A percentile compares a stretch with the other conserved stretches of the same genome.
Conservation (phyloP, 164 flowering plant genomes). For the Liquidambar formosana region DNA sequence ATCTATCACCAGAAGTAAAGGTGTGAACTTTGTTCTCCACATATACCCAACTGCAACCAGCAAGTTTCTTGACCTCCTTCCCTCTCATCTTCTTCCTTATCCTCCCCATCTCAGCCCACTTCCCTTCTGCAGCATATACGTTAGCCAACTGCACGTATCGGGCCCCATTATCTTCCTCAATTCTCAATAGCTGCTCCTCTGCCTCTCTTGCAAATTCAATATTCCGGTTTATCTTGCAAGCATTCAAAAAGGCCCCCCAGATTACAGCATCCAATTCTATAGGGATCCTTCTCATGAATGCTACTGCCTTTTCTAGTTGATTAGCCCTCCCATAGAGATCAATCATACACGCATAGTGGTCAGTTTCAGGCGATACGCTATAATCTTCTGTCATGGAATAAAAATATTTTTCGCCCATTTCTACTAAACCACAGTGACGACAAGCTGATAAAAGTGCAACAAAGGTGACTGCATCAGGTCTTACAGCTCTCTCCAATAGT, state of each 20-base stretch:
- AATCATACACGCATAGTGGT: slow-evolving; percentile 86
- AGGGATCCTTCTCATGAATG: slow-evolving; percentile 53
- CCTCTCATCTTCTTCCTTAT: slow-evolving; percentile 78
- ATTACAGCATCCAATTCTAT: slow-evolving; percentile 51
- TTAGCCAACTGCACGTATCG: slow-evolving; percentile 87
- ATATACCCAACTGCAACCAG: slow-evolving; percentile 87
- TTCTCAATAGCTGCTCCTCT: slow-evolving; percentile 50
- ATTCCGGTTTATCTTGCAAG: slow-evolving; percentile 56
- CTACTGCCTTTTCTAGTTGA: slow-evolving; percentile 51
- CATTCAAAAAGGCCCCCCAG: slow-evolving; percentile 64
- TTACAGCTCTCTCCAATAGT: slow-evolving; percentile 43
- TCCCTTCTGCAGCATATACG: slow-evolving; percentile 71
- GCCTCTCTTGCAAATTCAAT: slow-evolving; percentile 44
- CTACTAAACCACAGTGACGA: slow-evolving; percentile 67
- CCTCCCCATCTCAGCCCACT: slow-evolving; percentile 76
- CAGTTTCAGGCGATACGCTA: slow-evolving; percentile 55
- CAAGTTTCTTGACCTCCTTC: slow-evolving; percentile 52
- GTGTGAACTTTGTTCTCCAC: slow-evolving; percentile 43
- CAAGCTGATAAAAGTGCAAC: slow-evolving; percentile 82
- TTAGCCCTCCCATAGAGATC: slow-evolving; percentile 77
- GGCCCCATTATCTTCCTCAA: slow-evolving; percentile 57
- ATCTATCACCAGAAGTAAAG: slow-evolving; percentile 63
- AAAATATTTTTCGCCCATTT: slow-evolving; percentile 63
- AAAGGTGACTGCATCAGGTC: slow-evolving; percentile 68
- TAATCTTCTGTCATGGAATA: slow-evolving; percentile 56